phyloP scores from a whole-genome alignment of 2,329 filamentous ascomycete species.

The Thelonectria discophora region DNA sequence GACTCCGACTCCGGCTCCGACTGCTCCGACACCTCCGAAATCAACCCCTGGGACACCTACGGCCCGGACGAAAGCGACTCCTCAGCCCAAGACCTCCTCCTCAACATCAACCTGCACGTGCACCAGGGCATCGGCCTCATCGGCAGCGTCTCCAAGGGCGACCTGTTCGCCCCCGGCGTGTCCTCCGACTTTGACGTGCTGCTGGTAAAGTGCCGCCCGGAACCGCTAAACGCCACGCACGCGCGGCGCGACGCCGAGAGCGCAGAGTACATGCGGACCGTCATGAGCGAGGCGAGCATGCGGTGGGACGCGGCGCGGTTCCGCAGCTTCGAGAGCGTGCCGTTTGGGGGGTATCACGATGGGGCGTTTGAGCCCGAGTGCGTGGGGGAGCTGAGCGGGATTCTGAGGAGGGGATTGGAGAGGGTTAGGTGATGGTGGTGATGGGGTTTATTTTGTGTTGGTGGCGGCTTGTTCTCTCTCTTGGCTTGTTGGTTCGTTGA shows the following conservation, averaged over 20 bases:
- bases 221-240: constrained; percentile 10
- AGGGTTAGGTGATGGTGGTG: constrained; percentile 17
- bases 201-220: constrained; percentile 34
- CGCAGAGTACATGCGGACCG: constrained; percentile 22
- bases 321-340: constrained; percentile 31
- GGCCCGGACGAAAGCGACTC: constrained; percentile 23
- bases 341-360: constrained; percentile 38
- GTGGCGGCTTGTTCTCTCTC: neutral
- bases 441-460: neutral
- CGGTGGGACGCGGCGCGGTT: constrained; percentile 34
- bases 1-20: constrained; percentile 14
- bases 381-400: constrained; percentile 35
- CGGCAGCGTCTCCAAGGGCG: constrained; percentile 30
- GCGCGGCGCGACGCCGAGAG: constrained; percentile 7
- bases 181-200: constrained; percentile 34
- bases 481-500: neutral
- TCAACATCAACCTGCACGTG: constrained; percentile 36
- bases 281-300: constrained; percentile 36
- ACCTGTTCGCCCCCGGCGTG: constrained; percentile 26
- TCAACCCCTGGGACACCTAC: constrained; percentile 5
- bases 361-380: constrained; percentile 34
- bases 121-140: constrained; percentile 36
- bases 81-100: constrained; percentile 23
- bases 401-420: constrained; percentile 30
- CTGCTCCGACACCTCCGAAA: too few species aligned